phyloP scores from a whole-genome alignment of 495 filamentous ascomycete genomes.

The Talaromyces wortmannii region DNA sequence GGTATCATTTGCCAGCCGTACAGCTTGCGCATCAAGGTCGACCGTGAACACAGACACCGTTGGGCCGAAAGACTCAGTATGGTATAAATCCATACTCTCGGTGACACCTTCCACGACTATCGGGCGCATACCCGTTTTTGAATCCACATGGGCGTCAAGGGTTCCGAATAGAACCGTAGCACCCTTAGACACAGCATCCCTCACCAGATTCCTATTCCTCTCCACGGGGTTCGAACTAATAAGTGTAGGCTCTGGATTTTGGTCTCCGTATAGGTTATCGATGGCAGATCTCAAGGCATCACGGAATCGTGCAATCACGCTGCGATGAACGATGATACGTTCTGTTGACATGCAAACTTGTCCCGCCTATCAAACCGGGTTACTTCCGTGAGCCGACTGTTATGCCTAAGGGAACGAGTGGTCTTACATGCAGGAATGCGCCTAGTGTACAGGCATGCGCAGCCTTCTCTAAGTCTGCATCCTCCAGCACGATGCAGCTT shows the following conservation, averaged over 20 bases:
- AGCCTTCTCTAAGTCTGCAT: constrained; percentile 50
- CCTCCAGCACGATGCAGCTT: constrained; percentile 49
- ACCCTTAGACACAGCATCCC: too few species aligned
- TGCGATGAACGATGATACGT: constrained; percentile 73
- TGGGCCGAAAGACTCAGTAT: constrained; percentile 77
- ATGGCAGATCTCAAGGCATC: constrained; percentile 43
- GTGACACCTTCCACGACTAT: constrained; percentile 68
- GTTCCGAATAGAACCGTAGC: too few species aligned
- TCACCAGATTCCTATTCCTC: too few species aligned
- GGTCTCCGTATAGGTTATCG: too few species aligned
- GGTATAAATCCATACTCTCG: constrained; percentile 75
- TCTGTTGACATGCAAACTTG: constrained; percentile 94
- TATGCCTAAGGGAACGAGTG: background rate
- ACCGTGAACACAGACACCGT: constrained; percentile 49
- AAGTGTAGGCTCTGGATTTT: too few species aligned
- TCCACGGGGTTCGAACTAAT: too few species aligned
- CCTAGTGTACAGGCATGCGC: constrained; percentile 43
- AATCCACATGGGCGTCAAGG: constrained; percentile 56
- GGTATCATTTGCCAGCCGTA: constrained; percentile 43
- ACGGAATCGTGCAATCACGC: constrained; percentile 60
- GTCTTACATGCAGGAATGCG: constrained; percentile 40
- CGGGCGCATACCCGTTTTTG: constrained; percentile 57
- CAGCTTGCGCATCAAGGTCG: constrained; percentile 38
- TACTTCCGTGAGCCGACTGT: too few species aligned
- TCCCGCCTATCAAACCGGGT: constrained; percentile 34